Base-by-base conservation (phyloP, 495 filamentous ascomycete genomes). In the Xylaria longipes region DNA sequence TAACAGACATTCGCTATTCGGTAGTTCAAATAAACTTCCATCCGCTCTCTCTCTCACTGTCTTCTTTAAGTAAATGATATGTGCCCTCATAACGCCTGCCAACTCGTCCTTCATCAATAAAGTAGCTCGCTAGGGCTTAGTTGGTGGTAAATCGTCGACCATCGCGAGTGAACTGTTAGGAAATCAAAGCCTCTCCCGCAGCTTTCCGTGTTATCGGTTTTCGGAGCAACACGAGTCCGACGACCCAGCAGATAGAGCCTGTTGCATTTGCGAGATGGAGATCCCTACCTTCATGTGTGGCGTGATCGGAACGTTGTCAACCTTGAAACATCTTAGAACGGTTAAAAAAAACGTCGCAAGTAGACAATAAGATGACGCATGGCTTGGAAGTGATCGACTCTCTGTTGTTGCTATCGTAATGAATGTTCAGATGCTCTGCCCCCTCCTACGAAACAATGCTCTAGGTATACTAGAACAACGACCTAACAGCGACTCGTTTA, bases 11-110 rank as follows among this genome's bases (percentile, higher is more conserved):
- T 57, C 54, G 54, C 27, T 57, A 57, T 57, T 57, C 27, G 54
- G 54, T 57, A 57, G 54, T 57, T 57, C 54, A 57, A 57, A 57
- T 57, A 29, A 57, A 57, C 54, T 57, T 57, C 54, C 54, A 57
- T 57, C 48, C 54, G 54, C 54, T 57, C 54, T 57, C 54, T 57
- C 27, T 31, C 25, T 31, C 8, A 15, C 54, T 57, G n/a, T 57
- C 31, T 33, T 57, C 54, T 57, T 57, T 29, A 57, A 57, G 54
- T 17, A 11, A 31, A 57, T 57, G 54, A 57, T 57, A 33, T 33
- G 27, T 15, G 4, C 25, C 27, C 54, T 33, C 27, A 31, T 57
- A 57, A 57, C 54, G 54, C 54, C 27, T 31, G 54, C 54, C 27
- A 29, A 57, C 54, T 57, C 31, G 22, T 57, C 31, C 3, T 57